phyloP scores from a whole-genome alignment of 495 filamentous ascomycete genomes.

The Penicillium psychrofluorescens region DNA sequence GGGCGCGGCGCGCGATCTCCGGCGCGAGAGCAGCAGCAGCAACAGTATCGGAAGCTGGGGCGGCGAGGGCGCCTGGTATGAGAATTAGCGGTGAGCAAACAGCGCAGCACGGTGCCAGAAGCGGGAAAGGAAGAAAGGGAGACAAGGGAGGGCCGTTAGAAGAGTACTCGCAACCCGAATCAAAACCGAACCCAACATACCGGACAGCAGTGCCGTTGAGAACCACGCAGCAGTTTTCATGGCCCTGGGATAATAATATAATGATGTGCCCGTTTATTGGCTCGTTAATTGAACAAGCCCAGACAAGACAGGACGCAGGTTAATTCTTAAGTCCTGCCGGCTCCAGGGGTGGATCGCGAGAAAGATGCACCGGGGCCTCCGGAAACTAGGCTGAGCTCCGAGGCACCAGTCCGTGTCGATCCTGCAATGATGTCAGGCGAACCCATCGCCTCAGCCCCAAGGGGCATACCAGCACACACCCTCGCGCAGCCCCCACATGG shows the following conservation, averaged over 20 bases:
- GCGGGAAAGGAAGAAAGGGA: not conserved
- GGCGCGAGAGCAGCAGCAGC: conserved; percentile 2
- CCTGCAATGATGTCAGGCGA: too few species aligned
- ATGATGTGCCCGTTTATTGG: too few species aligned
- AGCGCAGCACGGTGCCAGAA: too few species aligned
- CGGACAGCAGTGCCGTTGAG: conserved; percentile 22
- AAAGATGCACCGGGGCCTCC: too few species aligned
- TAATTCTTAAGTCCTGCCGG: too few species aligned
- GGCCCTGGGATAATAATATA: not conserved
- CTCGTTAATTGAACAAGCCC: not conserved
- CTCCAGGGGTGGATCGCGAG: too few species aligned
- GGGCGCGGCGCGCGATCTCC: conserved; percentile 19
- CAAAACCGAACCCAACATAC: conserved; percentile 12
- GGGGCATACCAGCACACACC: conserved; percentile 11
- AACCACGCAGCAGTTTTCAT: conserved; percentile 20
- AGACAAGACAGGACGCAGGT: not conserved
- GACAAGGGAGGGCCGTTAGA: not conserved
- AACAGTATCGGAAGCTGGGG: not conserved
- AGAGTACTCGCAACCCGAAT: not conserved
- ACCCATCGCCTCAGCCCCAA: too few species aligned
- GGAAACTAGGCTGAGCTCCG: too few species aligned
- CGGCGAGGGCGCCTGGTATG: conserved; percentile 13
- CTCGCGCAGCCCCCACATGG: conserved; percentile 10
- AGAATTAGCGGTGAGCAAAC: too few species aligned
- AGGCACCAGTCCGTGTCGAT: too few species aligned